Conservation (phyloP, 2,329 filamentous ascomycete species). For the Fusarium guadeloupense region DNA sequence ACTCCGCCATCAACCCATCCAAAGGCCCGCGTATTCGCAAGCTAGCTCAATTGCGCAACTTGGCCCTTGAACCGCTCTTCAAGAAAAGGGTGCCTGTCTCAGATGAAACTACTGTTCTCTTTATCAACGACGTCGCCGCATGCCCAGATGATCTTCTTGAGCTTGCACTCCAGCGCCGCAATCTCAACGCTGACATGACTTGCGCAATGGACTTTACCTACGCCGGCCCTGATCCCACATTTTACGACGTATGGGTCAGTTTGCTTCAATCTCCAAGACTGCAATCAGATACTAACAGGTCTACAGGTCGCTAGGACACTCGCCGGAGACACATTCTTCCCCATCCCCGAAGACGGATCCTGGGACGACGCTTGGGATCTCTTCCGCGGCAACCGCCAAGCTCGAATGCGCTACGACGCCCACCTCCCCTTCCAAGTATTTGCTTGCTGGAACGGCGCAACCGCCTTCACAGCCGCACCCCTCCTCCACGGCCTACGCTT, state of each 20-base stretch:
- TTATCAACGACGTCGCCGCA: constrained; percentile 63
- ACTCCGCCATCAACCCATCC: constrained; percentile 55
- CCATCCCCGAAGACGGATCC: constrained; percentile 59
- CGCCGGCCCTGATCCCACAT: constrained; percentile 55
- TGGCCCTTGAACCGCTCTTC: constrained; percentile 59
- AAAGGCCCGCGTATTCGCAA: constrained; percentile 55
- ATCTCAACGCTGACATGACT: constrained; percentile 62
- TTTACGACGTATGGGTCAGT: constrained; percentile 63
- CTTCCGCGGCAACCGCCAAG: constrained; percentile 59
- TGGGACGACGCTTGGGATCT: constrained; percentile 62
- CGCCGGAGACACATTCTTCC: constrained; percentile 64
- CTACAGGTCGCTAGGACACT: constrained; percentile 59
- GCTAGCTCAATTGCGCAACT: constrained; percentile 62
- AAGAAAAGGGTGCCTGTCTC: constrained; percentile 39
- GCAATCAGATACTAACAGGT: background rate
- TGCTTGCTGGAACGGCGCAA: constrained; percentile 68
- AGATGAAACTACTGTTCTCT: constrained; percentile 57
- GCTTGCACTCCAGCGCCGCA: constrained; percentile 58
- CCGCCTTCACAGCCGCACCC: constrained; percentile 60
- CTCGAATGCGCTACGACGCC: constrained; percentile 47
- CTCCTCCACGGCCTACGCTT: constrained; percentile 56
- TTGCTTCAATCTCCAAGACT: fast-evolving
- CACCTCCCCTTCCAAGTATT: constrained; percentile 66
- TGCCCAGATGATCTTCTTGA: constrained; percentile 67
- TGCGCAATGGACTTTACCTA: constrained; percentile 69